Evolutionary conservation across 2,329 filamentous ascomycete genomes (phyloP).

Genomic region (Pseudopithomyces chartarum): DNA sequence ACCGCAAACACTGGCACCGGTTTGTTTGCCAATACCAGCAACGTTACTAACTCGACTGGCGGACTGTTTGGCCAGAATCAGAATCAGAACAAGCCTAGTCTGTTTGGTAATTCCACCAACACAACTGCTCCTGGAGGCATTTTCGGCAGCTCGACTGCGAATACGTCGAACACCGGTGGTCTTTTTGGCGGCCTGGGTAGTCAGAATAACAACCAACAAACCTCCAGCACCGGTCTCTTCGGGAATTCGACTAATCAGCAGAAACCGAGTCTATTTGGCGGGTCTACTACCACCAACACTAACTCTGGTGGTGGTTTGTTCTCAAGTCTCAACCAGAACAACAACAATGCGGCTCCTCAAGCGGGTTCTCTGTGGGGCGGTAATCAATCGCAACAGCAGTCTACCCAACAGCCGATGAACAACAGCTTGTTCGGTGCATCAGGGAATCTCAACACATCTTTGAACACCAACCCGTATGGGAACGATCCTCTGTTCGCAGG

Average conservation of each 20-base stretch:
- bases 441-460: conserved; percentile 58
- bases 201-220: conserved; percentile 39
- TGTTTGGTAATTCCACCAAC: conserved; percentile 47
- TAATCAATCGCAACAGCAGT: conserved; percentile 49
- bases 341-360: conserved; percentile 21
- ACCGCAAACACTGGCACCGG: not conserved
- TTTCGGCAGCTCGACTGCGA: conserved; percentile 31
- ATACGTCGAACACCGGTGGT: conserved; percentile 27
- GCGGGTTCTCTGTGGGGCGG: conserved; percentile 51
- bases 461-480: conserved; percentile 84
- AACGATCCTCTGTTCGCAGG: conserved; percentile 84
- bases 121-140: conserved; percentile 27
- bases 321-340: conserved; percentile 47
- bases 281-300: conserved; percentile 43
- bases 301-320: conserved; percentile 54
- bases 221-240: conserved; percentile 41
- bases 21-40: conserved; percentile 10
- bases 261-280: conserved; percentile 48
- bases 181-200: conserved; percentile 41
- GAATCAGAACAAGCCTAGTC: conserved; percentile 32
- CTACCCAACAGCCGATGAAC: conserved; percentile 43
- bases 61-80: conserved; percentile 54
- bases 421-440: conserved; percentile 60
- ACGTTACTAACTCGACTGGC: conserved; percentile 16
- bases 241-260: conserved; percentile 49